phyloP scores from a whole-genome alignment of 352 stramenopile genomes.

The Phytophthora vignae region DNA sequence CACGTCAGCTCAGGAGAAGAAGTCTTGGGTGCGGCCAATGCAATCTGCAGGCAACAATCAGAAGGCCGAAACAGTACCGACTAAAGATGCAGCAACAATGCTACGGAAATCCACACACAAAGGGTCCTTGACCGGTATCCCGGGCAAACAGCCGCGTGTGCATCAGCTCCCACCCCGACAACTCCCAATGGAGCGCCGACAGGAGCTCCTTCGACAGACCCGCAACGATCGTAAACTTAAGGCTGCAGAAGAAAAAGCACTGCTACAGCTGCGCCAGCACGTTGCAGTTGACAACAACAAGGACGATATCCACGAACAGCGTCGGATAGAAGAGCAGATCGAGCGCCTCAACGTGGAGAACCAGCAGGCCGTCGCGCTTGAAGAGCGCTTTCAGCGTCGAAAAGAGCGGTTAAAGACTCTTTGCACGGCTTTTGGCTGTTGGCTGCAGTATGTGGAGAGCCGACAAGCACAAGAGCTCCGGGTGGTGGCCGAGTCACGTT shows the following conservation, averaged over 20 bases:
- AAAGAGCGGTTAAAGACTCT: slow-evolving; percentile 32
- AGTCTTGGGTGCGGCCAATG: background rate
- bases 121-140: background rate
- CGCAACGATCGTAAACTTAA: slow-evolving; percentile 29
- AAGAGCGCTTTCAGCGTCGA: slow-evolving; percentile 36
- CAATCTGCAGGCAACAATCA: slow-evolving; percentile 18
- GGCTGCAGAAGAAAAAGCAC: slow-evolving; percentile 22
- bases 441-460: slow-evolving; percentile 17
- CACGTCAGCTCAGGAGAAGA: slow-evolving; percentile 9
- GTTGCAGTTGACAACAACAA: slow-evolving; percentile 32
- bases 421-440: slow-evolving; percentile 17
- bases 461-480: slow-evolving; percentile 22
- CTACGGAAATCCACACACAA: background rate
- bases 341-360: slow-evolving; percentile 46
- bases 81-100: background rate
- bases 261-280: slow-evolving; percentile 13
- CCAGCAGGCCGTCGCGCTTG: slow-evolving; percentile 31
- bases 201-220: slow-evolving; percentile 39
- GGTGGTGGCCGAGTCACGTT: slow-evolving; percentile 32
- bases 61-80: slow-evolving; percentile 1
- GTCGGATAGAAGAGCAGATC: slow-evolving; percentile 44
- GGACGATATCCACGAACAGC: slow-evolving; percentile 33
- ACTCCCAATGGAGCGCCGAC: slow-evolving; percentile 49
- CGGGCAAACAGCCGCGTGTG: slow-evolving; percentile 6
- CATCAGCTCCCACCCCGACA: slow-evolving; percentile 8